Conservation (phyloP, 169 alveolate species). For the Plasmodium gaboni region DNA sequence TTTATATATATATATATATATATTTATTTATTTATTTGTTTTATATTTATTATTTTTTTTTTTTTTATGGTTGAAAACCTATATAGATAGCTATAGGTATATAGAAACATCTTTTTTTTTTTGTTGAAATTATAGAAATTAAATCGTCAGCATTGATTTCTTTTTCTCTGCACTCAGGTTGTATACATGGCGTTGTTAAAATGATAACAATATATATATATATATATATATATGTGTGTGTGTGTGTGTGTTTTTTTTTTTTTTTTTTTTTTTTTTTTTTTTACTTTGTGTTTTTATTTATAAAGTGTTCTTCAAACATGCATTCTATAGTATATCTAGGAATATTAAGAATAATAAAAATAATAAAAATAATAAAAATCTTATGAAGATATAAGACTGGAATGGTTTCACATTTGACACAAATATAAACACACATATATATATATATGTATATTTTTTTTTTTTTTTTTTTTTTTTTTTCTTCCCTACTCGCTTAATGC, state of each 20-base stretch:
- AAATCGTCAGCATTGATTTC: conserved; percentile 54
- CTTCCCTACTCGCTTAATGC: conserved; percentile 47
- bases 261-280: conserved; percentile 1
- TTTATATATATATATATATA: not conserved
- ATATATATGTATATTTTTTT: conserved; percentile 4
- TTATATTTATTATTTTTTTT: no score
- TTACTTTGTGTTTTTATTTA: conserved; percentile 23
- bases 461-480: no score
- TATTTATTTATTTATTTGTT: no score
- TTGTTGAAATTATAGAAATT: conserved; percentile 29
- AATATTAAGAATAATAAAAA: no score
- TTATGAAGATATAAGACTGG: no score
- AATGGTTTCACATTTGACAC: not conserved
- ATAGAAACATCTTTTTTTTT: conserved; percentile 65
- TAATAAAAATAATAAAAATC: no score
- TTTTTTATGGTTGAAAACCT: conserved; percentile 7
- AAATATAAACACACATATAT: not conserved
- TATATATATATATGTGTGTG: not conserved
- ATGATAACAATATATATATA: not conserved
- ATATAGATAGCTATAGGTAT: conserved; percentile 45
- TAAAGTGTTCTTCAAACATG: conserved; percentile 61
- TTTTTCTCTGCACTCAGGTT: not conserved
- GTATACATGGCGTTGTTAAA: not conserved
- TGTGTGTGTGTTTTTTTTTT: not conserved
- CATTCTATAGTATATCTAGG: conserved; percentile 45